Evolutionary conservation across 495 filamentous ascomycete genomes (phyloP), one percentile per base, ranked within the genome.

Genomic region (Staphylotrichum tortipilum): DNA sequence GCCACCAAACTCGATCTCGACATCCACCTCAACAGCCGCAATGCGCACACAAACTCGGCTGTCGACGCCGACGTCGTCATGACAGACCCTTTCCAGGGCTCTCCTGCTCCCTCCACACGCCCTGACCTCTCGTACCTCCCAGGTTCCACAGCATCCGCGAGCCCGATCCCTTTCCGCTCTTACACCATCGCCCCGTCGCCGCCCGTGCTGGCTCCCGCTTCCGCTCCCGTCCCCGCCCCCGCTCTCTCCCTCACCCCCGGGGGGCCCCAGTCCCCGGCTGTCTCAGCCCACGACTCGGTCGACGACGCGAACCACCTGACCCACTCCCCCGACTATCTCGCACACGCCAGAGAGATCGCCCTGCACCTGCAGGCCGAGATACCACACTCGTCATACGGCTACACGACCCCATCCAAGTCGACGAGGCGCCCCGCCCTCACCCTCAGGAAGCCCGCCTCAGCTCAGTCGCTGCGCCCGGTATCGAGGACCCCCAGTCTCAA

Each of bases 401-500:
- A 51, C 23, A 24, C 59, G 21, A 55, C 63, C 7, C 58, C 63
- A 12, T 44, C 58, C 34, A 62, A 59, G 17, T 52, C 56, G 9
- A 30, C 59, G 21, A 61, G 56, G 23, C 66, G 63, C 3, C 62
- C 63, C 7, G 46, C 47, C 7, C 38, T 66, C 11, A 43, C 50
- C 23, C 52, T 72, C 3, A 64, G 68, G 33, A 61, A 59, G 53
- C 69, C 70, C 44, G 54, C 68, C 24, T 74, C 72, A 0, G 47
- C 68, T 8, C 65, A 68, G 12, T 73, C 63, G 15, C 59, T 74
- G 11, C 63, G 57, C 10, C 70, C 69, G 9, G 54, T 74, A 7
- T 71, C 71, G 15, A 59, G 73, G 44, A 76, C 73, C 0, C 73
- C 73, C 12, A 76, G 73, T 53, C 57, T 74, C 53, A 75, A 70